Evolutionary conservation across 2,329 filamentous ascomycete species (phyloP).

Genomic region (Sporothrix pseudoabietina): DNA sequence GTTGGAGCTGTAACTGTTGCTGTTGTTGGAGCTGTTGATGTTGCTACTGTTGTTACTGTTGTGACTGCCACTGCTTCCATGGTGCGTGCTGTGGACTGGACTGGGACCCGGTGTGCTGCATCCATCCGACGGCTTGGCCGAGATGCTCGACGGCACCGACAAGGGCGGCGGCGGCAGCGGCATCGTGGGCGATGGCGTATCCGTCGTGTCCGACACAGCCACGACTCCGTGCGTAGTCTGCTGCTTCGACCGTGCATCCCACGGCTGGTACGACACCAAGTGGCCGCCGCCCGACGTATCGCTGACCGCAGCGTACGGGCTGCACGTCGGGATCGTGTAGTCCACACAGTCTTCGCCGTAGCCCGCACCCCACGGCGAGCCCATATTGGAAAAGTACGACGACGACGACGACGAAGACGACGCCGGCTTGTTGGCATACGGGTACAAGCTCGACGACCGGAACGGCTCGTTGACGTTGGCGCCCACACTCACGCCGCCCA

Average conservation of each 20-base stretch:
- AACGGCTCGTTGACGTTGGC: background rate
- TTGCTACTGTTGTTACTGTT: constrained; percentile 1
- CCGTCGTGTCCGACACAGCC: background rate
- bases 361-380: constrained; percentile 9
- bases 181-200: background rate
- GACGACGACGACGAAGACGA: too few relatives aligned
- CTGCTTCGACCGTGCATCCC: constrained; percentile 5
- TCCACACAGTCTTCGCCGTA: constrained; percentile 25
- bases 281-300: background rate
- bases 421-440: constrained; percentile 20
- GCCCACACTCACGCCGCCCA: too few relatives aligned
- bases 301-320: constrained; percentile 14
- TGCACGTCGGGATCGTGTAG: constrained; percentile 20
- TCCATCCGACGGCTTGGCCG: background rate
- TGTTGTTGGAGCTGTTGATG: background rate
- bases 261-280: constrained; percentile 16
- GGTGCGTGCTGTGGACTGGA: background rate
- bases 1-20: background rate
- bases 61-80: background rate
- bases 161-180: constrained; percentile 4
- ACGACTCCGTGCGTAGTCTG: background rate
- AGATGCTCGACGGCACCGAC: background rate
- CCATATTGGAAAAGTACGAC: constrained; percentile 17
- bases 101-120: background rate
- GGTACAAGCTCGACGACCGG: constrained; percentile 17